phyloP scores from a whole-genome alignment of 176 grass and related monocot species.

The Cocos nucifera region DNA sequence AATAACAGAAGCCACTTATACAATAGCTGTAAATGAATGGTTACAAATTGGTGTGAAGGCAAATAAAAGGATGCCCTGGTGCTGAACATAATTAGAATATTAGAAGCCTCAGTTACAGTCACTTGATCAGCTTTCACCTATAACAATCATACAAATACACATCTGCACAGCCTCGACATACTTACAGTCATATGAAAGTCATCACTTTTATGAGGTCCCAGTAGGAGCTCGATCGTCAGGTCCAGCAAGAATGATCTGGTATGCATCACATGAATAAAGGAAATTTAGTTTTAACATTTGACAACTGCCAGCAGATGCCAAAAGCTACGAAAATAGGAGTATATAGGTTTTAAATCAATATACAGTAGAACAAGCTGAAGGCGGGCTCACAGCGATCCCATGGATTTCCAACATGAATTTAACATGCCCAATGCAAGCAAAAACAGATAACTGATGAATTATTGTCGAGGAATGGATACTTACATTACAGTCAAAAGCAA shows the following conservation, averaged over 20 bases:
- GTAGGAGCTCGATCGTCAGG: slow-evolving; percentile 41
- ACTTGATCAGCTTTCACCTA: slow-evolving; percentile 27
- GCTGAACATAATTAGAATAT: slow-evolving; percentile 23
- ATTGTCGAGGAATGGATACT: slow-evolving; percentile 10
- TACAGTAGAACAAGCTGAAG: too few relatives aligned
- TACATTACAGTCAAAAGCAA: slow-evolving; percentile 82
- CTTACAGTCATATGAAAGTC: slow-evolving; percentile 14
- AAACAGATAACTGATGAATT: neutral
- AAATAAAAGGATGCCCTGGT: slow-evolving; percentile 41
- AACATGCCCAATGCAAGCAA: too few relatives aligned
- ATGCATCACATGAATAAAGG: neutral
- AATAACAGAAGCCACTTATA: too few relatives aligned
- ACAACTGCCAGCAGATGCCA: too few relatives aligned
- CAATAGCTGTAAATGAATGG: too few relatives aligned
- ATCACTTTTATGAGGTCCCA: slow-evolving; percentile 22
- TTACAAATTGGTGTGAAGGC: neutral
- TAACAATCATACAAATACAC: slow-evolving; percentile 27
- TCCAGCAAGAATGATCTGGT: slow-evolving; percentile 57
- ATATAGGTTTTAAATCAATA: too few relatives aligned
- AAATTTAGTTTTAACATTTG: too few relatives aligned
- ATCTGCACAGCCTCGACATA: slow-evolving; percentile 34
- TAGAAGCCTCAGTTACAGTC: slow-evolving; percentile 24
- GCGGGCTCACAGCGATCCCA: too few relatives aligned
- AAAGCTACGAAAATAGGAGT: too few relatives aligned
- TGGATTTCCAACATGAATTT: too few relatives aligned